phyloP scores from a whole-genome alignment of 768 basidiomycete genomes.

The Kondoa malvinella region DNA sequence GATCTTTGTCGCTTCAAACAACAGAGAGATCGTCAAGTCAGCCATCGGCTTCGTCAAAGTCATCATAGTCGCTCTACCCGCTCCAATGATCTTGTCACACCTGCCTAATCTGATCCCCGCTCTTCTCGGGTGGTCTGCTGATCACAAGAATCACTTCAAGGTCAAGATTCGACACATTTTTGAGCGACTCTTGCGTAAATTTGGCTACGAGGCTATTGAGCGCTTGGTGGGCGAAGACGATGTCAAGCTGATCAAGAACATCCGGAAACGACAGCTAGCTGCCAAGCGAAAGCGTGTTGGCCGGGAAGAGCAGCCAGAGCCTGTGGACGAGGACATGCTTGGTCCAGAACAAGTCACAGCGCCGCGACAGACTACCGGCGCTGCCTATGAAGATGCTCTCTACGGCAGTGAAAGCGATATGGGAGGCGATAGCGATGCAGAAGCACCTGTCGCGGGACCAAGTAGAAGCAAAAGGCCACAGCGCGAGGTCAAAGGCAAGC shows the following conservation, averaged over 20 bases:
- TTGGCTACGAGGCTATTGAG: slow-evolving; percentile 64
- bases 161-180: slow-evolving; percentile 90
- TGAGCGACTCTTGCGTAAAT: slow-evolving; percentile 80
- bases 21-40: slow-evolving; percentile 96
- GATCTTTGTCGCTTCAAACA: slow-evolving; percentile 71
- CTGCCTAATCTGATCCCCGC: slow-evolving; percentile 63
- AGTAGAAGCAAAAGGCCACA: slow-evolving; percentile 38
- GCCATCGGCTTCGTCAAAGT: slow-evolving; percentile 89
- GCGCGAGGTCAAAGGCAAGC: slow-evolving; percentile 35
- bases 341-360: slow-evolving; percentile 39
- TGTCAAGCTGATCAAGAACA: slow-evolving; percentile 74
- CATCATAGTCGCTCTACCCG: slow-evolving; percentile 64
- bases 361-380: slow-evolving; percentile 39
- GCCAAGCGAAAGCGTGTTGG: slow-evolving; percentile 70
- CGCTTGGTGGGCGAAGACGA: slow-evolving; percentile 58
- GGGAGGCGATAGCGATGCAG: slow-evolving; percentile 36
- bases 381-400: slow-evolving; percentile 91
- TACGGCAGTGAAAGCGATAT: slow-evolving; percentile 88
- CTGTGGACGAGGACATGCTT: slow-evolving; percentile 39
- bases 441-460: slow-evolving; percentile 13
- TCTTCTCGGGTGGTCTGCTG: slow-evolving; percentile 79
- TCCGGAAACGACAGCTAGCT: slow-evolving; percentile 85
- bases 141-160: slow-evolving; percentile 99
- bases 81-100: slow-evolving; percentile 56
- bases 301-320: slow-evolving; percentile 36